A percentile compares a stretch with the other conserved stretches of the same genome.
Conservation (phyloP, 73 alveolate genomes). For the Loxodes magnus region DNA sequence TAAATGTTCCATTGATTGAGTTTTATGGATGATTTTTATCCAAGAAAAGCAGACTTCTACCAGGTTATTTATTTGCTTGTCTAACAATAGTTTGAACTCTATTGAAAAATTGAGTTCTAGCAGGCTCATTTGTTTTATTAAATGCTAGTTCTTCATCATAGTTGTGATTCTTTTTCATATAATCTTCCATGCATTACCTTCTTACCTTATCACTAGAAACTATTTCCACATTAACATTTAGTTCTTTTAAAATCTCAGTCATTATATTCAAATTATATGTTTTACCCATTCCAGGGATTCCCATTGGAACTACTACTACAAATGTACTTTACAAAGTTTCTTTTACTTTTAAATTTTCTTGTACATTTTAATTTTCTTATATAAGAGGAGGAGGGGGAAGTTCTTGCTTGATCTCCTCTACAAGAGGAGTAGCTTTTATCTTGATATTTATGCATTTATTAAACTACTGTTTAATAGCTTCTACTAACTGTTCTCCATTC, state of each 20-base stretch:
- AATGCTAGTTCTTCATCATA: neutral
- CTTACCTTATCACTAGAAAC: neutral
- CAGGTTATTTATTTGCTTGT: neutral
- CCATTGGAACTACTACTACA: slow-evolving; percentile 41
- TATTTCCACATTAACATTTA: slow-evolving; percentile 32
- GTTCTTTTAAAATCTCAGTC: slow-evolving; percentile 30
- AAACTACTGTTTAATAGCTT: too few species aligned
- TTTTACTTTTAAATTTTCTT: too few species aligned
- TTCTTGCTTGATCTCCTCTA: too few species aligned
- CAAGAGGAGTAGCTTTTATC: too few species aligned
- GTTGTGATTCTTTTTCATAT: neutral
- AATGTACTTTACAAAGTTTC: too few species aligned
- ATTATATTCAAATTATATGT: too few species aligned
- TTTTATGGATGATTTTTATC: neutral
- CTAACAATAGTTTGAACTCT: too few species aligned
- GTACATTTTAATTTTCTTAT: too few species aligned
- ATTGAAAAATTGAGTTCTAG: neutral
- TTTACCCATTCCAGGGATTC: slow-evolving; percentile 53
- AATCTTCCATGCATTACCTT: neutral
- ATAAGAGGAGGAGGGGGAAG: too few species aligned
- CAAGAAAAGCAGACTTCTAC: neutral
- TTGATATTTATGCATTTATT: too few species aligned
- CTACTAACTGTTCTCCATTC: too few species aligned
- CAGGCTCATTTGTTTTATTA: neutral
- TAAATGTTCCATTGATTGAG: neutral